Evolutionary conservation across 495 filamentous ascomycete genomes (phyloP), one percentile per base, ranked within the genome.

Genomic region (Choiromyces venosus): DNA sequence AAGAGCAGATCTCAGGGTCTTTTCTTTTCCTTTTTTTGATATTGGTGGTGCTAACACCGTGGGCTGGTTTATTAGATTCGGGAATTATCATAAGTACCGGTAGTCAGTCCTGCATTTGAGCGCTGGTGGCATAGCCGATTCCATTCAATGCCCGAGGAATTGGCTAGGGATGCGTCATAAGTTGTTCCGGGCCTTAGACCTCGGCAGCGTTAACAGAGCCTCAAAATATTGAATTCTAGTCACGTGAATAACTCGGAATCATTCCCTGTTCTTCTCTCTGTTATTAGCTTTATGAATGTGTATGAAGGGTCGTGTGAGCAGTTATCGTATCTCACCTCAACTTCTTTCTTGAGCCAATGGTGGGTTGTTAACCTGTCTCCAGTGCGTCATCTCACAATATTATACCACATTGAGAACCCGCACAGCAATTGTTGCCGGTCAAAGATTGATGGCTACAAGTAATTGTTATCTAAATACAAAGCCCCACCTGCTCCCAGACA

Each of bases 191-290:
- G 35, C 46, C 25, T 65, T 70, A 67, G 69, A 76, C 75, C 75
- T 77, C 75, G 74, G 75, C 69, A 77, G 76, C 65, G 29, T 46
- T 46, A 52, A 35, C 10, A 76, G 46, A 64, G 52, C 71, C 21
- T n/a, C 29, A 71, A 42, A 39, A 40, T 46, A 67, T 52, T 56
- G 25, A 69, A 64, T 19, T 67, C 74, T 64, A 72, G 66, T 65
- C 67, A 67, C 71, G 66, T 37, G 74, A 73, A 77, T 67, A 67
- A 37, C 68, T 38, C 66, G 66, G 70, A 73, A 69, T 40, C 52
- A 33, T 16, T 29, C 10, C 16, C 25, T 61, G 52, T 33, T 33
- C 25, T 29, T 33, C 25, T 16, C n/a, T 61, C 25, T 33, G 52
- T 7, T 46, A 7, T 33, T 61, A 61, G 52, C 52, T 33, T 56